Percentiles rank a stretch among this genome's conserved stretches.
Evolutionary conservation across 306 rosid genomes (phyloP).

Genomic region (Acmispon strigosus): DNA sequence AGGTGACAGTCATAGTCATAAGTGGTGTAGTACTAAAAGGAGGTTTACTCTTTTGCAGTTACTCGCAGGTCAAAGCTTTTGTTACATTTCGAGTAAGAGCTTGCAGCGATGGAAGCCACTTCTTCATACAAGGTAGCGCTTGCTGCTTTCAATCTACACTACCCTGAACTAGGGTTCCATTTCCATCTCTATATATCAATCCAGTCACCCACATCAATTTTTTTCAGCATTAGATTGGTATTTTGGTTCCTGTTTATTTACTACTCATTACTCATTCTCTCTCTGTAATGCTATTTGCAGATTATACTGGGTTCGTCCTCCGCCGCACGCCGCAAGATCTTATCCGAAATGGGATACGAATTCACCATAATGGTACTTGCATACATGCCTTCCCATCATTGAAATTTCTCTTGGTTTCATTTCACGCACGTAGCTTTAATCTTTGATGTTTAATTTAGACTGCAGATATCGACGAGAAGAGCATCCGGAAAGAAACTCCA

Average conservation of each 20-base stretch:
- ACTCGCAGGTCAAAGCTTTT: too few species aligned
- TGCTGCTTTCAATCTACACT: background rate
- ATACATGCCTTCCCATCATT: too few species aligned
- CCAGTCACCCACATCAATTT: background rate
- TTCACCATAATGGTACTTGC: conserved; percentile 44
- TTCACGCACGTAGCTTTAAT: background rate
- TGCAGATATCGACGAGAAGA: conserved; percentile 93
- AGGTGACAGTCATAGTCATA: too few species aligned
- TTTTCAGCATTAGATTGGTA: background rate
- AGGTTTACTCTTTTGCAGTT: too few species aligned
- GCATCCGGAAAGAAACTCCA: conserved; percentile 74
- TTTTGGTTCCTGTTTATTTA: background rate
- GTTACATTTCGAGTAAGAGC: too few species aligned
- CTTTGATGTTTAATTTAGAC: conserved; percentile 32
- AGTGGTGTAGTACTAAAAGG: too few species aligned
- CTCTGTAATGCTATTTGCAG: conserved; percentile 30
- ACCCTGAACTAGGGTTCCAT: conserved; percentile 24
- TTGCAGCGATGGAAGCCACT: background rate
- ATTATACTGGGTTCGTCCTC: conserved; percentile 73
- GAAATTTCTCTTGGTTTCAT: background rate
- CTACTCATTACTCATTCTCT: background rate
- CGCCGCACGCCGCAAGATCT: conserved; percentile 55
- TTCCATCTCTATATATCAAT: background rate
- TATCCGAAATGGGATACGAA: conserved; percentile 74
- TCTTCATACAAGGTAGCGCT: conserved; percentile 33